These are phyloP conservation scores for Arthrobotrys pseudoclavata DNA, from an alignment of 2,329 filamentous ascomycete species.

Conservation along the genomic window DNA sequence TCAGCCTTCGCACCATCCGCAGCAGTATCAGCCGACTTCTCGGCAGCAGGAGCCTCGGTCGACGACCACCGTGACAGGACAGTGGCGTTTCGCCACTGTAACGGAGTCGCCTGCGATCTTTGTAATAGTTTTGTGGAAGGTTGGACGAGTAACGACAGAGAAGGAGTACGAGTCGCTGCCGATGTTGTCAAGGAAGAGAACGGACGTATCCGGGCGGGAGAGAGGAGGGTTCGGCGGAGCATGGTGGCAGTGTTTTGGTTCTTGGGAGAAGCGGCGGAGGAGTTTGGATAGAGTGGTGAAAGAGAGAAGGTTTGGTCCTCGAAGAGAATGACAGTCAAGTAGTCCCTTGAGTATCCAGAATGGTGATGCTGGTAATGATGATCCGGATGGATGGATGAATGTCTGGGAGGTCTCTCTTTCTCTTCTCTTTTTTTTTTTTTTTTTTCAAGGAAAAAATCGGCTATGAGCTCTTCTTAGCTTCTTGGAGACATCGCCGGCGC, in stretches of 20 bases:
- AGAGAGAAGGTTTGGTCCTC: constrained; percentile 5
- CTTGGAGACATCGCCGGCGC: constrained; percentile 24
- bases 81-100: constrained; percentile 57
- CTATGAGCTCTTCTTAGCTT: constrained; percentile 34
- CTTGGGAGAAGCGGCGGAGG: background rate
- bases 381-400: background rate
- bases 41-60: constrained; percentile 60
- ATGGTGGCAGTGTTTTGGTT: constrained; percentile 21
- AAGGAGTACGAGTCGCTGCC: constrained; percentile 40
- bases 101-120: constrained; percentile 31
- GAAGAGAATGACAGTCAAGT: constrained; percentile 58
- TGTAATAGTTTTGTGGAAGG: constrained; percentile 36
- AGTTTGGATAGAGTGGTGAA: background rate
- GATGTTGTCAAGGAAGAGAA: constrained; percentile 64
- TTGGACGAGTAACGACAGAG: constrained; percentile 35
- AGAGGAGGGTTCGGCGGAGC: constrained; percentile 52
- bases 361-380: background rate
- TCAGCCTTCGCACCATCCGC: constrained; percentile 65
- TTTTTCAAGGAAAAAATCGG: constrained; percentile 31
- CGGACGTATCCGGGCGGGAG: constrained; percentile 60
- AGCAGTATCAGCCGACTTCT: constrained; percentile 65
- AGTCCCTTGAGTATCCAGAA: constrained; percentile 54
- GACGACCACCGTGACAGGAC: constrained; percentile 55
- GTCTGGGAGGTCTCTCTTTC: background rate
- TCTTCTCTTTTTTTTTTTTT: constrained; percentile 32